These are phyloP conservation scores for Penicillium chermesinum DNA, from an alignment of 495 filamentous ascomycete species.

Conservation along the genomic window DNA sequence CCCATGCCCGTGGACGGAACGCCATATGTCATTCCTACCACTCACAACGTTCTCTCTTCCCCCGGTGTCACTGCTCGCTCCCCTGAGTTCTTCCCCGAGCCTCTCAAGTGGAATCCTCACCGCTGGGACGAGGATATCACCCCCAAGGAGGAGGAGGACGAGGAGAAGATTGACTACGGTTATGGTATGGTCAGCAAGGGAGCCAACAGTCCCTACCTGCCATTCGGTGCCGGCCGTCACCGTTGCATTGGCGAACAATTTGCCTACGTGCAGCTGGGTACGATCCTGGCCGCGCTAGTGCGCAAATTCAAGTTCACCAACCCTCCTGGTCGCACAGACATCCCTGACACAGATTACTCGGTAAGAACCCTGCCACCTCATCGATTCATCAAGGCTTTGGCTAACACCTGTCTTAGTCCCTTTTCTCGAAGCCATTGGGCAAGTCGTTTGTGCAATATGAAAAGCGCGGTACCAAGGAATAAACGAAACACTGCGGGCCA, in stretches of 20 bases:
- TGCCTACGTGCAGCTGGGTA: conserved; percentile 48
- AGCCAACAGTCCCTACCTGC: conserved; percentile 50
- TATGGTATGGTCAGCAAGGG: conserved; percentile 48
- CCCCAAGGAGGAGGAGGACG: conserved; percentile 28
- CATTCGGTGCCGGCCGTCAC: conserved; percentile 52
- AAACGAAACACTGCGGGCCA: conserved; percentile 8
- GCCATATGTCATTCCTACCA: conserved; percentile 42
- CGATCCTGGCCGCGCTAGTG: conserved; percentile 45
- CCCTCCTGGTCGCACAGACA: conserved; percentile 19
- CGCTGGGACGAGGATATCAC: conserved; percentile 41
- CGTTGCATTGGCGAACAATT: conserved; percentile 56
- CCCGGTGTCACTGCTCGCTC: conserved; percentile 45
- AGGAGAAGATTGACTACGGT: conserved; percentile 46
- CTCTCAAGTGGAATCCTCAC: conserved; percentile 48
- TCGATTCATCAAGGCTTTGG: neutral
- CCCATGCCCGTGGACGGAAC: conserved; percentile 49
- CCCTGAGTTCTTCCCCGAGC: conserved; percentile 41
- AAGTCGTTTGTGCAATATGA: conserved; percentile 41
- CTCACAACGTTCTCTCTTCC: conserved; percentile 45
- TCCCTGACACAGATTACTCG: conserved; percentile 49
- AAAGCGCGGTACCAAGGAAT: conserved; percentile 34
- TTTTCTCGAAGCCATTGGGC: conserved; percentile 47
- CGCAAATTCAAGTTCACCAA: conserved; percentile 41
- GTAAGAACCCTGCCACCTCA: conserved; percentile 21
- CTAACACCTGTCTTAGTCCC: conserved; percentile 30